Evolutionary conservation across 768 basidiomycete species (phyloP), one percentile per base, ranked within the genome.

Genomic region (Leccinum obscurum): DNA sequence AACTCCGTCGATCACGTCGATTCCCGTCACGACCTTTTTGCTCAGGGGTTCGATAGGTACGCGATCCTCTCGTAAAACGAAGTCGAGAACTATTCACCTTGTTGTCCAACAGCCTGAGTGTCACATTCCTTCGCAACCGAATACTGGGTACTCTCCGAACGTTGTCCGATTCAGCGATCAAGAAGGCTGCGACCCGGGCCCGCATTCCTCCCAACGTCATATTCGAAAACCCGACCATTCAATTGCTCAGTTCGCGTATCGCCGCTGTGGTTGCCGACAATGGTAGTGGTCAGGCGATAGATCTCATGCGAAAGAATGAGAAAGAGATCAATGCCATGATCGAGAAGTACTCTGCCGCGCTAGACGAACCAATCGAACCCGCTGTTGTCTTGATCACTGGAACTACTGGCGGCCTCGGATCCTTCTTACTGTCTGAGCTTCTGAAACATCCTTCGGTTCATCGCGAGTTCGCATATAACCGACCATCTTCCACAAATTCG

Each of bases 141-240:
- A 53, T 68, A 4, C 14, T 62, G 13, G 64, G 63, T 11, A 60
- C 71, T 2, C 39, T 79, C 11, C 72, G 76, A 15, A 72, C 67
- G 4, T 74, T 76, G 0, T 62, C 71, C 0, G 68, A 72, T 48
- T 52, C 72, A 0, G 70, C 69, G 26, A 61, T 72, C 4, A 66
- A 69, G n/a, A 65, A 71, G 11, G 64, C 72, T 1, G 68, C 68
- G 6, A 10, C 55, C 2, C 32, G 32, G 32, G 32, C 32, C 32
- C 61, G 66, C 3, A 54, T 82, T 5, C 64, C 71, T 7, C 61
- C 64, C 6, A 69, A 68, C 52, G 61, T 78, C 55, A 74, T 83
- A 6, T 76, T 75, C 50, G 66, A 70, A 26, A 68, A 79, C 32
- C 81, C 81, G 6, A 78, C 78, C 3, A 75, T 81, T 20, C 70